Base-by-base conservation (phyloP, 345 rosid species). In the Citrus mangshanensis region DNA sequence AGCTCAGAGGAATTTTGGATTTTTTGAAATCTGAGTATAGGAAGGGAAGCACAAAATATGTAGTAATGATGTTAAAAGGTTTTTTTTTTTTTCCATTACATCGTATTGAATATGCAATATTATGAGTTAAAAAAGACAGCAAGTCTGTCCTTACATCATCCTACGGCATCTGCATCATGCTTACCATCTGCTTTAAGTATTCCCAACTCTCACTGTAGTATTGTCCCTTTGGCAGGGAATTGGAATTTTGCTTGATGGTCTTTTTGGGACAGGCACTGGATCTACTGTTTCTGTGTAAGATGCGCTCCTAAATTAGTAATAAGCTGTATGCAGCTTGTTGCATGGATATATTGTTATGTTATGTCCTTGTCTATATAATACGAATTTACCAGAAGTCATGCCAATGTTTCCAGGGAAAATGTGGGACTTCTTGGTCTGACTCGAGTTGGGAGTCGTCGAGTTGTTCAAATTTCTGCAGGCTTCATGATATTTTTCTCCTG, bases 401-500 rank as follows among this genome's bases (percentile, higher is more conserved):
- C 32, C 46, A 55, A 21, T 79, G 54, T 72, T 75, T 77, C 62
- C 95, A 97, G 99, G 74, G 99, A 97, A 82, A 97, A 97, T 77
- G 93, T 94, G 58, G 99, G 99, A 49, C 90, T 97, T 73, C 97
- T 97, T 35, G 98, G 99, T 58, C 88, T 94, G 71, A 93, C 93
- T 77, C 92, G 98, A 78, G 98, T 97, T 40, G 98, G 99, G 46
- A 97, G 99, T 80, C 98, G 99, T 56, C 89, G 99, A 70, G 98
- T 94, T 73, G 97, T 97, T 86, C 97, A 97, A 84, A 82, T 97
- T 70, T 91, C 98, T 30, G 98, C 99, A 46, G 98, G 89, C 83
- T 97, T 97, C 88, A 97, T 97, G 99, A 92, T 97, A 24, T 91
- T 97, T 83, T 94, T 97, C 90, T 90, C 99, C 12, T 85, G 76